Evolutionary conservation across 768 basidiomycete species (phyloP), one percentile per base, ranked within the genome.

Genomic region (Clavaria fumosa): DNA sequence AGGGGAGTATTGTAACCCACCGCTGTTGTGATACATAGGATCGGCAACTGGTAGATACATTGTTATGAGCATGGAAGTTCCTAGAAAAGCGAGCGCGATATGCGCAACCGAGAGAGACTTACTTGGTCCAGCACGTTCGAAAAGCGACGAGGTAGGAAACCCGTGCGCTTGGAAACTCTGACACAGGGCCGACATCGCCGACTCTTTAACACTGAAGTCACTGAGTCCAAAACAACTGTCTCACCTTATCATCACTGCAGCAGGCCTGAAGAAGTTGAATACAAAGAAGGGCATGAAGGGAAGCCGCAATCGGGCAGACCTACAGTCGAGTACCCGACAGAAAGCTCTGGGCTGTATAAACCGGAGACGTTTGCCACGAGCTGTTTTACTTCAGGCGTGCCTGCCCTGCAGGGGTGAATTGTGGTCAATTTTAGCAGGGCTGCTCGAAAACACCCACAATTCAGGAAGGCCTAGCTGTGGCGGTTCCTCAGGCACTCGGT

Each of bases 231-330:
- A n/a, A n/a, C n/a, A 12, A 9, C 31, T 7, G 20, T 7, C 56
- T 37, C 50, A 72, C 78, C 66, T 86, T 83, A 51, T 93, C 85
- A 48, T 91, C 90, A 47, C 85, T 89, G 60, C 90, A 95, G 57
- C 89, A 95, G 19, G 72, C 85, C 60, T 78, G 41, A 20, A 41
- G 34, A 23, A 19, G 26, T 37, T 30, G 15, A 40, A 28, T 34
- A 10, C 5, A 20, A 20, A 15, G 19, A 35, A 9, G 26, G 26
- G 9, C 9, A 28, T 14, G 14, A 9, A 17, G 20, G 32, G 17
- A 15, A 17, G 22, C 21, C 2, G 41, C 12, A 40, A 27, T 15
- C 17, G 34, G 9, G 15, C 17, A 22, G 12, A 57, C 74, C 18
- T 37, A 75, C 76, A 5, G 72, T 47, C 0, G 80, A 75, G 40